These are phyloP conservation scores for Talaromyces sp. DNA, from an alignment of 2,329 filamentous ascomycete species.

Conservation along the genomic window DNA sequence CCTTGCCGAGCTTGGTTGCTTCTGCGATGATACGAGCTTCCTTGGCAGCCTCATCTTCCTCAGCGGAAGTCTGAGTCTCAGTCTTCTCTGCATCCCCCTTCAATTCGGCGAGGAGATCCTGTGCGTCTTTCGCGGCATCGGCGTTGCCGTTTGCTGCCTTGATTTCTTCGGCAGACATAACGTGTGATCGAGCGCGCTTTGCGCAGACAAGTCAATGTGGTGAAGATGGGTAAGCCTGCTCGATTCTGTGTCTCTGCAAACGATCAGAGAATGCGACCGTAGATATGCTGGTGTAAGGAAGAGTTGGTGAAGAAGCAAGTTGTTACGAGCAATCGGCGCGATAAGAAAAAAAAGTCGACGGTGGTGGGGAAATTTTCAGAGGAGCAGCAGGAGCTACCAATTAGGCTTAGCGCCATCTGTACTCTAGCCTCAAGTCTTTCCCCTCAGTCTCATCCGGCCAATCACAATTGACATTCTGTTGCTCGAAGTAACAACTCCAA, in stretches of 20 bases:
- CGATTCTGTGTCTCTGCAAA: background rate
- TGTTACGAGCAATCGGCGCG: constrained; percentile 8
- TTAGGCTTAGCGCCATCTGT: constrained; percentile 12
- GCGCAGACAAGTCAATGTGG: constrained; percentile 12
- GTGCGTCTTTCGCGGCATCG: constrained; percentile 46
- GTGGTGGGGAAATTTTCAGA: constrained; percentile 18
- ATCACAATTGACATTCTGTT: background rate
- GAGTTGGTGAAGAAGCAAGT: background rate
- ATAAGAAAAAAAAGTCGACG: constrained; percentile 15
- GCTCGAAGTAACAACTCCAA: background rate
- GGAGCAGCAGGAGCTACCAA: constrained; percentile 10
- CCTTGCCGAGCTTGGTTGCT: constrained; percentile 35
- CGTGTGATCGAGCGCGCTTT: constrained; percentile 9
- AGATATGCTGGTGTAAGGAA: background rate
- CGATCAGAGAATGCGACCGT: background rate
- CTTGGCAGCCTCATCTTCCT: constrained; percentile 29
- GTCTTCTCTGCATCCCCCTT: constrained; percentile 36
- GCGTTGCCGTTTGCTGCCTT: constrained; percentile 37
- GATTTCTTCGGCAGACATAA: constrained; percentile 38
- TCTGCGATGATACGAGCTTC: constrained; percentile 39
- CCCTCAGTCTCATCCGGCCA: background rate
- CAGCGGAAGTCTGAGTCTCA: background rate
- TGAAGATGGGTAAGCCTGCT: background rate
- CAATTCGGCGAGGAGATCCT: constrained; percentile 45
- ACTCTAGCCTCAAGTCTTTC: background rate